Evolutionary conservation across 257 asterid species (phyloP).

Genomic region (Gynochthodes officinalis): DNA sequence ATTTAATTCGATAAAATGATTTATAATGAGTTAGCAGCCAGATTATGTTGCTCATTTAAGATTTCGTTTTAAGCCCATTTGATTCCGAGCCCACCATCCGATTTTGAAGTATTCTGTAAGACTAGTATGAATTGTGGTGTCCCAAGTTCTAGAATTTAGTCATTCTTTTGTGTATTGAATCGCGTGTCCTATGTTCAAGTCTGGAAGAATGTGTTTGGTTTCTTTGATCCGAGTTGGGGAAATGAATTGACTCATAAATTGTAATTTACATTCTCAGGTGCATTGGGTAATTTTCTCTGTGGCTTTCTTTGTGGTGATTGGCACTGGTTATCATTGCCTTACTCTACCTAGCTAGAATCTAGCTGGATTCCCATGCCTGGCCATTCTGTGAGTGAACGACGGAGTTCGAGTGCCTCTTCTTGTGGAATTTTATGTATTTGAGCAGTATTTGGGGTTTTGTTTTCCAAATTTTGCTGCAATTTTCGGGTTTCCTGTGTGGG

Average conservation of each 20-base stretch:
- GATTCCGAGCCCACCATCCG: background rate
- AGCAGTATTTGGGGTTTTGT: background rate
- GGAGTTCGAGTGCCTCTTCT: conserved; percentile 4
- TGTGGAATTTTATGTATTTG: background rate
- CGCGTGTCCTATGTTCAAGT: background rate
- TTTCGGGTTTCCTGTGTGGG: background rate
- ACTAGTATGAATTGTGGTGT: background rate
- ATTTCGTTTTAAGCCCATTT: background rate
- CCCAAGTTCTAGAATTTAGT: background rate
- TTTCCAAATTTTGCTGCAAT: background rate
- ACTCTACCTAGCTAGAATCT: background rate
- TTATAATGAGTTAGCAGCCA: background rate
- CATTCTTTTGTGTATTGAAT: background rate
- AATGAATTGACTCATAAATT: background rate
- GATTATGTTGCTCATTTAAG: background rate
- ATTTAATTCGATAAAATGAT: background rate
- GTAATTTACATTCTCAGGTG: conserved; percentile 6
- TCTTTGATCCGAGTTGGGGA: background rate
- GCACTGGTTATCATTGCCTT: background rate
- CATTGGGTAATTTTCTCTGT: background rate
- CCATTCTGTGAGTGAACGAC: background rate
- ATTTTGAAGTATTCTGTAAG: background rate
- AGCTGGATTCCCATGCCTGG: background rate
- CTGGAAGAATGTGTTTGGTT: background rate
- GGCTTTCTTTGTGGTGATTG: background rate